Base-by-base conservation (phyloP, 2,329 filamentous ascomycete species). In the Lecanoromycetidae sp. region DNA sequence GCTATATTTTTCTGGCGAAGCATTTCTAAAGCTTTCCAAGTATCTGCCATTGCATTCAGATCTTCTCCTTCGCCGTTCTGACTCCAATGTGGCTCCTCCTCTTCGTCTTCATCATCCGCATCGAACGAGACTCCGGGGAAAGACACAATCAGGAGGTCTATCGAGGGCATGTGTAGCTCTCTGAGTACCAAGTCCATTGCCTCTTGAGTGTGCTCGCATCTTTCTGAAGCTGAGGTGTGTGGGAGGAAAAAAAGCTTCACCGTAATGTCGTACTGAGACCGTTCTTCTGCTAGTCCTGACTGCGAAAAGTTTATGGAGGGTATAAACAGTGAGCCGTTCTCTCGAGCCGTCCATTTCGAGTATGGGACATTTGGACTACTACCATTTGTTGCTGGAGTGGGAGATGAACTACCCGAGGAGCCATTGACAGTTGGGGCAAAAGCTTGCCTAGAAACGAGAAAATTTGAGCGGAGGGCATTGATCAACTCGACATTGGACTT, bases 101-200 rank as follows among this genome's bases (percentile, higher is more conserved):
- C 74, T 60, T 81, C 77, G 66, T 81, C 88, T 61, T 93, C 87
- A 62, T 87, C 88, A 60, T 91, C 85, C 40, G 88, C 88, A 57
- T 95, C 88, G 58, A 96, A 96, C 5, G 85, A 84, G 63, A 96
- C 82, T 39, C 86, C 87, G 0, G 91, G 90, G 63, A 95, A 96
- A 0, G 87, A 94, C 8, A 90, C 80, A 54, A 98, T 91, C 36
- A 98, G 74, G 23, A 98, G 75, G 61, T 96, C 87, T 54, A 96
- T 80, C 23, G 76, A 79, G 7, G 76, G 64, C 6, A 88, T 79
- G 44, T 80, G 76, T 48, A 98, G 69, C 64, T 94, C 86, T 61
- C 82, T 83, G 54, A 82, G 71, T 8, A 96, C 88, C 8, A 94
- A 67, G 43, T 78, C 71, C 55, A 98, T 72, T 1, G 91, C 90